A percentile compares a stretch with the other conserved stretches of the same genome.
These are phyloP conservation scores for Candida maltosa DNA, from an alignment of 805 yeast genomes.

Conservation along the genomic window DNA sequence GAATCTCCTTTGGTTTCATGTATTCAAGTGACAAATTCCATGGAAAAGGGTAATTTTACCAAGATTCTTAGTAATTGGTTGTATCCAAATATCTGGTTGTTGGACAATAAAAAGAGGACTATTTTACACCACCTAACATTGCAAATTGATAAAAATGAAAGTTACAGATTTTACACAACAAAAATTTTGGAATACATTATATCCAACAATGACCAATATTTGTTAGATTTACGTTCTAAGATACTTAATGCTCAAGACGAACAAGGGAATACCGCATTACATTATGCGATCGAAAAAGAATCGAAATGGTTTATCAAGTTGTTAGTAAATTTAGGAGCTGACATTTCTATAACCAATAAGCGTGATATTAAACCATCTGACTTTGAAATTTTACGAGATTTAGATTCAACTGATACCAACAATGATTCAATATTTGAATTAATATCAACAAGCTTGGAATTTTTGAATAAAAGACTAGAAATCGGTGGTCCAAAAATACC, in stretches of 20 bases:
- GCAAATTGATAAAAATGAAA: constrained; percentile 25
- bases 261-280: constrained; percentile 39
- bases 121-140: constrained; percentile 83
- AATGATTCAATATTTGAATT: constrained; percentile 32
- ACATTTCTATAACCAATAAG: constrained; percentile 71
- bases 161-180: constrained; percentile 30
- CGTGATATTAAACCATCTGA: constrained; percentile 86
- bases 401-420: constrained; percentile 12
- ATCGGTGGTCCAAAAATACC: constrained; percentile 10
- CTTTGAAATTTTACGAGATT: constrained; percentile 65
- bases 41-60: constrained; percentile 73
- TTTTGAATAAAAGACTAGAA: constrained; percentile 24
- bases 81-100: constrained; percentile 53
- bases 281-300: constrained; percentile 38
- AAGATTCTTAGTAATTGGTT: constrained; percentile 61
- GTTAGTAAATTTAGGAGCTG: constrained; percentile 33
- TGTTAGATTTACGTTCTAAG: constrained; percentile 16
- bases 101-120: constrained; percentile 67
- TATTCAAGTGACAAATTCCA: constrained; percentile 77
- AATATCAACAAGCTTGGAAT: constrained; percentile 30
- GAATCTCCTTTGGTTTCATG: constrained; percentile 59
- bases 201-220: constrained; percentile 13
- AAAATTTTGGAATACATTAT: constrained; percentile 34
- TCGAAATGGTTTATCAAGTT: constrained; percentile 35
- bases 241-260: constrained; percentile 33